Conservation (phyloP, 1,284 basidiomycete species). For the Ustilago nuda region DNA sequence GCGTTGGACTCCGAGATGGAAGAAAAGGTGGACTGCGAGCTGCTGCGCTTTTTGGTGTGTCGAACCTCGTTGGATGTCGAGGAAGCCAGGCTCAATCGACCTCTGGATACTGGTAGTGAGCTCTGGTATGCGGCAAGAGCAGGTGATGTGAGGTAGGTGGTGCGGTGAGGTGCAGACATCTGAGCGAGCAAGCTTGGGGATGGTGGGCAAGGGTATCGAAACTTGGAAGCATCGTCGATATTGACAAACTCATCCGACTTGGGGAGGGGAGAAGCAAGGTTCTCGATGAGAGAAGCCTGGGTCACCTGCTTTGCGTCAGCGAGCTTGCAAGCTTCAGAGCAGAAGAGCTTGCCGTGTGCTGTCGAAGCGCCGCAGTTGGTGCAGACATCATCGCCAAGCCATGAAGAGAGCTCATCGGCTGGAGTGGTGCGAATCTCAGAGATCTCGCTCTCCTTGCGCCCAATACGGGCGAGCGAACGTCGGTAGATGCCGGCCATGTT, state of each 20-base stretch:
- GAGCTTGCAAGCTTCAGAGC: constrained; percentile 57
- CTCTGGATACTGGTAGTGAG: constrained; percentile 44
- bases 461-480: constrained; percentile 44
- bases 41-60: constrained; percentile 52
- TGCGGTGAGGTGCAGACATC: constrained; percentile 47
- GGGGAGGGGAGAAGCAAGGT: constrained; percentile 29
- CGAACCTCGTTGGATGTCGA: constrained; percentile 21
- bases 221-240: constrained; percentile 36
- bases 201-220: constrained; percentile 61
- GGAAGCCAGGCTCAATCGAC: constrained; percentile 35
- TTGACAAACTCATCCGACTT: constrained; percentile 24
- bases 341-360: constrained; percentile 54
- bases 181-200: constrained; percentile 58
- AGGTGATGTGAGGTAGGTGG: constrained; percentile 55
- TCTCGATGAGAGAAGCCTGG: constrained; percentile 33
- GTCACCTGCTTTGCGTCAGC: constrained; percentile 46
- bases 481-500: constrained; percentile 53
- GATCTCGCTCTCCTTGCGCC: constrained; percentile 45
- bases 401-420: constrained; percentile 57
- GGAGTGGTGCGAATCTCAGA: constrained; percentile 51
- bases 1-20: constrained; percentile 58
- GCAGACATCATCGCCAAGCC: constrained; percentile 60
- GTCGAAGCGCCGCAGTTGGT: constrained; percentile 55
- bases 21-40: constrained; percentile 62
- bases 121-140: constrained; percentile 58